Percentiles rank a stretch among this genome's conserved stretches.
Evolutionary conservation across 2,329 filamentous ascomycete genomes (phyloP).

Genomic region (Cladosporium velox): DNA sequence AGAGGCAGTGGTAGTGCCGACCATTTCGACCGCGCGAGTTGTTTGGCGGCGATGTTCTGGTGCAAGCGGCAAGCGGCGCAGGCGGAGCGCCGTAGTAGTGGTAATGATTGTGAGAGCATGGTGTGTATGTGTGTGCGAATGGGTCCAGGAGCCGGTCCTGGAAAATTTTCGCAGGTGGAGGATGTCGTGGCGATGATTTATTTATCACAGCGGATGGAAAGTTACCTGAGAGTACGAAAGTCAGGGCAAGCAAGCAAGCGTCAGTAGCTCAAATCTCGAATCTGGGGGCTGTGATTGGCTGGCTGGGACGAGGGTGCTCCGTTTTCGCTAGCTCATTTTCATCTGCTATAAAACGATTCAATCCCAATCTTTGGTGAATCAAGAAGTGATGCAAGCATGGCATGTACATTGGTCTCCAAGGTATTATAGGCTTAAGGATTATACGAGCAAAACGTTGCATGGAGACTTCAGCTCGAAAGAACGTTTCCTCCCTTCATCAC

Average conservation of each 20-base stretch:
- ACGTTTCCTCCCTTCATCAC: neutral
- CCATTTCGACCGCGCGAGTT: constrained; percentile 20
- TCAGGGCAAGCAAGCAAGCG: neutral
- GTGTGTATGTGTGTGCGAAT: no score
- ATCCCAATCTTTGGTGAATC: neutral
- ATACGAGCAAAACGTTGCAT: neutral
- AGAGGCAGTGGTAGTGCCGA: neutral
- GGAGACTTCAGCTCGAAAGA: neutral
- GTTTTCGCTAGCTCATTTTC: neutral
- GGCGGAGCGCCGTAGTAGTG: constrained; percentile 4
- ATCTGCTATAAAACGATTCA: neutral
- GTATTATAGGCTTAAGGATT: neutral
- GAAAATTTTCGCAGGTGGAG: neutral
- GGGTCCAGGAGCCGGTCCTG: neutral
- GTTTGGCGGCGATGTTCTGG: constrained; percentile 24
- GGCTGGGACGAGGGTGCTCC: neutral
- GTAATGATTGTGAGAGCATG: constrained; percentile 7
- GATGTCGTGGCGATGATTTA: neutral
- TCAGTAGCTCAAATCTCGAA: constrained; percentile 12
- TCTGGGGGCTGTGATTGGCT: neutral
- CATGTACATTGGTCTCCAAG: neutral
- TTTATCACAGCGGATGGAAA: neutral
- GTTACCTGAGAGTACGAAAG: neutral
- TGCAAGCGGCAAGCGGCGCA: constrained; percentile 26
- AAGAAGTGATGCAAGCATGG: neutral